Base-by-base conservation (phyloP, 164 flowering plant species). In the Malania oleifera region DNA sequence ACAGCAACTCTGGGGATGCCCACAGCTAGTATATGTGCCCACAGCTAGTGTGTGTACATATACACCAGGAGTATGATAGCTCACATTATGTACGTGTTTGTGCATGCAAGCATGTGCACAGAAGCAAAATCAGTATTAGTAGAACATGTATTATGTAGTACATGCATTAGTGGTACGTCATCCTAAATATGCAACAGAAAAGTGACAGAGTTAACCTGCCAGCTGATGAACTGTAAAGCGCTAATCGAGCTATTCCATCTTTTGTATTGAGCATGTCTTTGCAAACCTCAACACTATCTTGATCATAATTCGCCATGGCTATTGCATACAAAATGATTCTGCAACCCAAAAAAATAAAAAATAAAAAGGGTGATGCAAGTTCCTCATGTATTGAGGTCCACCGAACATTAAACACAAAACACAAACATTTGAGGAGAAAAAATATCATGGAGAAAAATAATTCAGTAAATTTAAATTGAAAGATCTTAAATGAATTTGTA, bases 251-350 rank as follows among this genome's bases (percentile, higher is more conserved):
- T 9, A 93, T 78, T 23, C 95, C 98, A 70, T 80, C 88, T 75
- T 70, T 83, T 43, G 98, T 93, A 71, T 70, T 78, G 60, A 89
- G 68, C 43, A 71, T 62, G 56, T 67, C 59, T 65, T 75, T 69
- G 54, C 73, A 69, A 8, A 14, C 64, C 53, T 63, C 76, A 14
- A 59, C 43, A 24, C 57, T 59, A 4, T 82, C 89, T 62, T 93
- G 98, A 70, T 87, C 97, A 73, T 80, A 76, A 72, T 93, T 85
- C 18, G 78, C 84, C 89, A 89, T 72, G 18, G 84, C 83, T 61
- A 93, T 84, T 13, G 96, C 91, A 74, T 93, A 90, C 26, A 93
- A 69, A 48, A 93, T 74, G 54, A 86, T 78, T 80, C 98, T 93
- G 46, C 52, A 70, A 5, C 31, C 11, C 12, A 18, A 46, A 37